Conservation (phyloP, 495 filamentous ascomycete species). For the Entonaema liquescens region DNA sequence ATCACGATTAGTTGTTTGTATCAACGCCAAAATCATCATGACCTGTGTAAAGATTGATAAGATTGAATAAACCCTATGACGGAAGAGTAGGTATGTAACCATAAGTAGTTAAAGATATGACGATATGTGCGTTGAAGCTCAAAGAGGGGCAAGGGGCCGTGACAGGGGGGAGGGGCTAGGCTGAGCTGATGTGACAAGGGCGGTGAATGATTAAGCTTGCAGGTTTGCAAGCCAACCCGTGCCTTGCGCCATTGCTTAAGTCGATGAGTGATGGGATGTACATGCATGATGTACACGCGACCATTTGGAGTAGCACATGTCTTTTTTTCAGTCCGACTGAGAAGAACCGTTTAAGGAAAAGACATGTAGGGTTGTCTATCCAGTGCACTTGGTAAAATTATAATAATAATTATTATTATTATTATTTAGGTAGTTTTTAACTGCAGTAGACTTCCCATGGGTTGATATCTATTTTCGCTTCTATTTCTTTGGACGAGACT, state of each 20-base stretch:
- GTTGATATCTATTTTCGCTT: neutral
- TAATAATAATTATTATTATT: too few species aligned
- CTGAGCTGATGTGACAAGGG: conserved; percentile 30
- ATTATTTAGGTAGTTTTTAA: too few species aligned
- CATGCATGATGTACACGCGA: conserved; percentile 40
- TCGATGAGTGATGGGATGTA: conserved; percentile 18
- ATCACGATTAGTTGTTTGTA: too few species aligned
- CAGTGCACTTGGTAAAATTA: neutral
- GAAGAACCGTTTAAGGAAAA: neutral
- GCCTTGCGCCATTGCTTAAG: conserved; percentile 34
- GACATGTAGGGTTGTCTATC: neutral
- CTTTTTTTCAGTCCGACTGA: conserved; percentile 6
- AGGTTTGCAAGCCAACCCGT: neutral
- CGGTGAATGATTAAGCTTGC: conserved; percentile 33
- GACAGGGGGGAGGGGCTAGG: conserved; percentile 3
- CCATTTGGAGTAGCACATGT: conserved; percentile 27
- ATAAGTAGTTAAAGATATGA: neutral
- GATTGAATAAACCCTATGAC: neutral
- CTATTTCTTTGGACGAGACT: neutral
- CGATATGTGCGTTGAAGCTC: neutral
- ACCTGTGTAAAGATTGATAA: neutral
- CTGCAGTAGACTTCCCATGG: neutral
- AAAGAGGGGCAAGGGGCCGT: neutral
- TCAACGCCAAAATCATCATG: too few species aligned
- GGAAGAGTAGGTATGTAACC: neutral